Percentiles rank a stretch among this genome's conserved stretches.
Evolutionary conservation across 2,329 filamentous ascomycete genomes (phyloP).

Genomic region (Penicillium crustosum): DNA sequence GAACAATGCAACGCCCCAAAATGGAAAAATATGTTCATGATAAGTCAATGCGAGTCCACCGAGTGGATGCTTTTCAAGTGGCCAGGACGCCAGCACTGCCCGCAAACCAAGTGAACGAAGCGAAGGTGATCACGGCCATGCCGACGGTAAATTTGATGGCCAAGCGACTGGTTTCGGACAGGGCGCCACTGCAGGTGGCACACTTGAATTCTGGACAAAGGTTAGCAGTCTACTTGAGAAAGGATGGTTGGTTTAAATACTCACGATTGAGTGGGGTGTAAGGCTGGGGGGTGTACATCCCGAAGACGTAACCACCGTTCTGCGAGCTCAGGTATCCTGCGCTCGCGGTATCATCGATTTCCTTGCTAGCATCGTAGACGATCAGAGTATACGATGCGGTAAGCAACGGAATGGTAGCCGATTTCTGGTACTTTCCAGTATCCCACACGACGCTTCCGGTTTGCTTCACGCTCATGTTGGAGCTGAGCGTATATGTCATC

Average conservation of each 20-base stretch:
- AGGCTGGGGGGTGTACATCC: conserved; percentile 60
- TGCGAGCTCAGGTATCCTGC: conserved; percentile 58
- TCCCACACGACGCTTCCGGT: conserved; percentile 61
- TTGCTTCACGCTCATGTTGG: conserved; percentile 56
- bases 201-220: conserved; percentile 51
- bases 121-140: conserved; percentile 57
- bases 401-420: conserved; percentile 53
- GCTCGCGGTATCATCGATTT: conserved; percentile 51
- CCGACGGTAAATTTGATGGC: conserved; percentile 57
- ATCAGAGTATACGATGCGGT: conserved; percentile 64
- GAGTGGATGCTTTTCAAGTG: conserved; percentile 15
- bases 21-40: conserved; percentile 21
- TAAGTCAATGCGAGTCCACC: conserved; percentile 6
- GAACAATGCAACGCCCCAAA: conserved; percentile 16
- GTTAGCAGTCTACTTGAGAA: conserved; percentile 14
- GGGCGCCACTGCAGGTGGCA: conserved; percentile 56
- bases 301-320: conserved; percentile 56
- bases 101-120: conserved; percentile 57
- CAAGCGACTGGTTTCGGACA: conserved; percentile 55
- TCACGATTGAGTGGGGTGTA: conserved; percentile 53
- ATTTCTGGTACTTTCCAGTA: conserved; percentile 54
- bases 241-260: conserved; percentile 20
- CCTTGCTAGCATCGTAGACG: conserved; percentile 59
- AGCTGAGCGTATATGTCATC: conserved; percentile 61
- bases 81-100: conserved; percentile 42